Evolutionary conservation across 139 green algal species (phyloP), one percentile per base, ranked within the genome.

Genomic region (Tetradesmus obliquus): DNA sequence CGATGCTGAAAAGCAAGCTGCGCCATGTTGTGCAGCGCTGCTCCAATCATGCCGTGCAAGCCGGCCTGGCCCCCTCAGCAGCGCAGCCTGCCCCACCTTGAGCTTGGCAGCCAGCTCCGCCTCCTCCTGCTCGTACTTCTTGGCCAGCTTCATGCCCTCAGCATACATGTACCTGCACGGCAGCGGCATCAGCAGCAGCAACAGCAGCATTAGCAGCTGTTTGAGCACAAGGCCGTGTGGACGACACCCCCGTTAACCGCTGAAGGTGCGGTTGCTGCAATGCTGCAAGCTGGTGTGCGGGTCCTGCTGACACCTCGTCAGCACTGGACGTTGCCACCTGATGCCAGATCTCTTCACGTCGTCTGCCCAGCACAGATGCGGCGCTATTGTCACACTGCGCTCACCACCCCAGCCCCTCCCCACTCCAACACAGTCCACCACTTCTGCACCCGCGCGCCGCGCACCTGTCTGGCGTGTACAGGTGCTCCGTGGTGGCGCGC

Each of bases 91-190:
- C 1, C 91, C 2, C 79, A 94, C 94, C 91, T 96, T 97, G 80
- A 95, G 95, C 66, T 95, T 93, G 20, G 93, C 94, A 32, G 93
- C 81, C 10, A 96, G 91, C 57, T 91, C 92, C 13, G 91, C 88
- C 93, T 96, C 94, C 91, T 96, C 90, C 57, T 91, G 62, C 54
- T 90, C 90, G 32, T 93, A 93, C 9, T 60, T 66, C 5, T 92
- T 93, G 20, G 92, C 94, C 93, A 96, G 94, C 91, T 94, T 94
- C 93, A 95, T 94, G 91, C 94, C 94, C 91, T 95, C 94, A 53
- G 84, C 84, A 91, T 95, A 94, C 87, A 94, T 86, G 89, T 93
- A 93, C 58, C 91, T 93, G 90, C 6, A 22, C 17, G 8, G 51
- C n/a, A 82, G 76, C 15, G n/a, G 20, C 76, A 82, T 3, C 24